Conservation (phyloP, 176 grass and related monocot genomes). For the Neostapfia colusana region DNA sequence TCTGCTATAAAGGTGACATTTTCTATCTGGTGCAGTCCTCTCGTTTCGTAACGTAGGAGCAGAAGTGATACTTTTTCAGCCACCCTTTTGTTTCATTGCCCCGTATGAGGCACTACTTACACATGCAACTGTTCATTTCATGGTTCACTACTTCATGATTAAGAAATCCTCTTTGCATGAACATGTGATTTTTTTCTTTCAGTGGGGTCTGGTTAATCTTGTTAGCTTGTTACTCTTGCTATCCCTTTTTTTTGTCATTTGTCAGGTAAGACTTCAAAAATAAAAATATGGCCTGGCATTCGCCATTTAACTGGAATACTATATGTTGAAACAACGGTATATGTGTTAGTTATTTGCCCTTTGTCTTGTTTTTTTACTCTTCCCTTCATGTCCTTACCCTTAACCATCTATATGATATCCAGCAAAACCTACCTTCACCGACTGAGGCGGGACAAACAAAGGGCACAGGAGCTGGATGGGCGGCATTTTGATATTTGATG, state of each 20-base stretch:
- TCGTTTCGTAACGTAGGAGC: background rate
- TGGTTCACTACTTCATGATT: background rate
- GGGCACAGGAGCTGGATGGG: constrained; percentile 89
- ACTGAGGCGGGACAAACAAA: constrained; percentile 58
- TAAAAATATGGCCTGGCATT: constrained; percentile 1
- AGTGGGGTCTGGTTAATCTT: background rate
- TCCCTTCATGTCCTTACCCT: constrained; percentile 5
- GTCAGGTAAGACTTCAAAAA: background rate
- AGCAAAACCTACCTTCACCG: constrained; percentile 73
- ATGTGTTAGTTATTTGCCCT: background rate
- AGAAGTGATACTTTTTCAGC: background rate
- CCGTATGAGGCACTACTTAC: background rate
- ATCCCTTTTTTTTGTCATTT: constrained; percentile 3
- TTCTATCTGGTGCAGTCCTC: constrained; percentile 28
- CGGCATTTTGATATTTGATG: constrained; percentile 69
- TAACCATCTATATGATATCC: constrained; percentile 29
- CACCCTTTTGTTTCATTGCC: background rate
- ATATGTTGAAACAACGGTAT: background rate
- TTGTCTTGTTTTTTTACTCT: constrained; percentile 16
- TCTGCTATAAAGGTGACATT: constrained; percentile 77
- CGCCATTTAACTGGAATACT: constrained; percentile 4
- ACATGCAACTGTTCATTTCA: constrained; percentile 1
- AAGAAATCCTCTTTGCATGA: background rate
- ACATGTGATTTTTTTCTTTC: background rate
- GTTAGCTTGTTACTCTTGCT: background rate